Percentiles rank a stretch among this genome's conserved stretches.
phyloP scores from a whole-genome alignment of 2,329 filamentous ascomycete genomes.

The Coniochaeta sp. region DNA sequence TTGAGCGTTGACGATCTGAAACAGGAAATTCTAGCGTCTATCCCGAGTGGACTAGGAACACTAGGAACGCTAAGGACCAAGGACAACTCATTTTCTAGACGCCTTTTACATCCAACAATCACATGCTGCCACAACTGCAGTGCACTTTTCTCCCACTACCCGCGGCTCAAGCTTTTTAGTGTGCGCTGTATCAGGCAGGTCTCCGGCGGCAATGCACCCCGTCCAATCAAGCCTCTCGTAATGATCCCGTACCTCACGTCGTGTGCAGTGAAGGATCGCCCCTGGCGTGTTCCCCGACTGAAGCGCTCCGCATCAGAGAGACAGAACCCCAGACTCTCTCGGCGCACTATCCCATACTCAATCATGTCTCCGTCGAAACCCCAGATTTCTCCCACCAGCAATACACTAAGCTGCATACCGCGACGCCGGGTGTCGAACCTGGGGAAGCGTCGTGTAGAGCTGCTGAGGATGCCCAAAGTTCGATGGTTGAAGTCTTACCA shows the following conservation, averaged over 20 bases:
- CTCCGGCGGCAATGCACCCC: neutral
- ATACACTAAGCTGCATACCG: neutral
- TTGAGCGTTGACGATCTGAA: neutral
- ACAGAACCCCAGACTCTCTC: neutral
- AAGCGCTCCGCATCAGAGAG: neutral
- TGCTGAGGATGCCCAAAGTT: too few species aligned
- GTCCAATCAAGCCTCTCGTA: neutral
- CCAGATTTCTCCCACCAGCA: neutral
- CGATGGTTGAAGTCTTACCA: neutral
- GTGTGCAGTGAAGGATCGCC: neutral
- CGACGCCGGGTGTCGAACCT: neutral
- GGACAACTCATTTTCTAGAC: neutral
- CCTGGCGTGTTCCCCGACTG: neutral
- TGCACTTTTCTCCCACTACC: neutral
- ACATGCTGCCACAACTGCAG: neutral
- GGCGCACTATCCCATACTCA: neutral
- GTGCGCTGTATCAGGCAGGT: neutral
- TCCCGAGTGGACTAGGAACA: neutral
- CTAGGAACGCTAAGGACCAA: neutral
- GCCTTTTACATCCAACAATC: neutral
- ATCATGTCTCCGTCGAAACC: neutral
- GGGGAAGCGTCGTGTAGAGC: neutral
- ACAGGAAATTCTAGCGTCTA: neutral
- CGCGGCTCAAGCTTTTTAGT: constrained; percentile 1
- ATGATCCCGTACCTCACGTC: neutral